Percentiles rank a stretch among this genome's conserved stretches.
Conservation (phyloP, 2,329 filamentous ascomycete species). For the Sporothrix curviconia region DNA sequence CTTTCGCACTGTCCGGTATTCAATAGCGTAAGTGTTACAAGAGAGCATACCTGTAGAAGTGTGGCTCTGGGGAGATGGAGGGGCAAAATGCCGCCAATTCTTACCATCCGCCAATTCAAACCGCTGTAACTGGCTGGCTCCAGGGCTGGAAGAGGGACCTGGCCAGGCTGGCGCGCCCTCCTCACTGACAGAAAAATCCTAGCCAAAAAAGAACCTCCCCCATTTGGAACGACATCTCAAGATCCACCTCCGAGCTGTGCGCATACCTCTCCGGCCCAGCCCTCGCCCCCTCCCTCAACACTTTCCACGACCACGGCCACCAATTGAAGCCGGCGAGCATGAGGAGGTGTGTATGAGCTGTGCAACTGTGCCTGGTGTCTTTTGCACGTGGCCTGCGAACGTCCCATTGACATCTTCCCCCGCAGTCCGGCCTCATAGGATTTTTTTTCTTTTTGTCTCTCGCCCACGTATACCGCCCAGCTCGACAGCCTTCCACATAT, state of each 20-base stretch:
- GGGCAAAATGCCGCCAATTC: not conserved
- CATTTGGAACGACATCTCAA: constrained; percentile 4
- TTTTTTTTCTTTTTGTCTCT: not conserved
- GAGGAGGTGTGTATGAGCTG: constrained; percentile 1
- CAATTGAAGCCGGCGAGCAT: constrained; percentile 7
- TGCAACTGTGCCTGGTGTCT: not conserved
- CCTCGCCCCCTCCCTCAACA: not conserved
- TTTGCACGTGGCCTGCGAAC: not conserved
- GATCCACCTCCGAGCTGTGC: not conserved
- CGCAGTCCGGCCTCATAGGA: not conserved
- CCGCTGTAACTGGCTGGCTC: constrained; percentile 2
- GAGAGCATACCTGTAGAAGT: too few species aligned
- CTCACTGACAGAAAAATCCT: constrained; percentile 6
- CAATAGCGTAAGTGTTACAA: too few species aligned
- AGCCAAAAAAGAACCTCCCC: not conserved
- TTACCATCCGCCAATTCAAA: too few species aligned
- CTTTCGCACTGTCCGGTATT: too few species aligned
- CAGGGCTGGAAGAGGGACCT: constrained; percentile 1
- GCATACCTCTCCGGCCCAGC: not conserved
- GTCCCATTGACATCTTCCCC: not conserved
- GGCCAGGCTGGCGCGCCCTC: not conserved
- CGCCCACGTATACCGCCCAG: not conserved
- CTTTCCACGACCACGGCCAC: not conserved
- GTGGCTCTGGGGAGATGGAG: too few species aligned
- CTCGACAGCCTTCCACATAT: constrained; percentile 13